These are phyloP conservation scores for Neovahlkampfia damariscottae DNA, from an alignment of 78 protist species.

Conservation along the genomic window DNA sequence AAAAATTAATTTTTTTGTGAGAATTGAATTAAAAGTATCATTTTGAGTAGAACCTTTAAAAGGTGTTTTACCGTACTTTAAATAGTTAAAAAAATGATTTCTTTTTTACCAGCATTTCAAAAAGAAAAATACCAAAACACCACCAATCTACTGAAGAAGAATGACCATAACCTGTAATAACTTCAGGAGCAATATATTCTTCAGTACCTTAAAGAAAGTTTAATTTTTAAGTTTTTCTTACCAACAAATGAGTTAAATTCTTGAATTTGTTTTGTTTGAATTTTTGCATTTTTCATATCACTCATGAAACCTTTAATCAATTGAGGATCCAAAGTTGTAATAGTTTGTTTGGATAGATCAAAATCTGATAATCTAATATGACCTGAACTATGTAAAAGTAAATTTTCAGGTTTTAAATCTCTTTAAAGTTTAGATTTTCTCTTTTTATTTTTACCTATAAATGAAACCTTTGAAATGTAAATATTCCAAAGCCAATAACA, in stretches of 20 bases:
- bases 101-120: conserved; percentile 62
- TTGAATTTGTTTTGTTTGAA: conserved; percentile 17
- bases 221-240: conserved; percentile 15
- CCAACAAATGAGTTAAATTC: conserved; percentile 44
- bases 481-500: conserved; percentile 49
- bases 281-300: neutral
- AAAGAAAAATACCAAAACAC: conserved; percentile 45
- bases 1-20: neutral
- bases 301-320: too few relatives aligned
- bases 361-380: conserved; percentile 84
- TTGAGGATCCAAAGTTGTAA: too few relatives aligned
- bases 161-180: conserved; percentile 16
- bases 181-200: conserved; percentile 70
- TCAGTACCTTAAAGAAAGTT: conserved; percentile 61
- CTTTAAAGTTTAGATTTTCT: too few relatives aligned
- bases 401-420: conserved; percentile 45
- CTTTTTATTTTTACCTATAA: too few relatives aligned
- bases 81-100: too few relatives aligned
- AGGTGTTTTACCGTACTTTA: conserved; percentile 24
- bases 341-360: conserved; percentile 78
- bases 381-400: conserved; percentile 61
- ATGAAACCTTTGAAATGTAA: conserved; percentile 61
- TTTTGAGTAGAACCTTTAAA: conserved; percentile 16
- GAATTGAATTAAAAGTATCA: conserved; percentile 22
- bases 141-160: conserved; percentile 64